Evolutionary conservation across 805 yeast species (phyloP), one percentile per base, ranked within the genome.

Genomic region (Candida michaelii): DNA sequence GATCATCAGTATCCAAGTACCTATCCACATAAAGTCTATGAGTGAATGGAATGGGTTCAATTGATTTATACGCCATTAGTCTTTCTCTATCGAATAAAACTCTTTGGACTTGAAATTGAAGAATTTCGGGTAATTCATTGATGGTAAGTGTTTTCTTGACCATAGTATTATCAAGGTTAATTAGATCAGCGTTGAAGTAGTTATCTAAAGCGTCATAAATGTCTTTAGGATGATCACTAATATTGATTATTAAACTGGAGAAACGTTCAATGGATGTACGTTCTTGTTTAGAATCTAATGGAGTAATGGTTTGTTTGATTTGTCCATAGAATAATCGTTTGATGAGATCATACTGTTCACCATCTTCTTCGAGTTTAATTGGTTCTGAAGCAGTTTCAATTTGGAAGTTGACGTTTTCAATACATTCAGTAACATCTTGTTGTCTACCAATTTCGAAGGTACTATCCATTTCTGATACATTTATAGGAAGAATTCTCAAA

Each of bases 351-450:
- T 74, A 63, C 56, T 91, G 97, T 59, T 91, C 98, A 16, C 80
- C 76, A 53, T 89, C 74, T 4, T 59, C 62, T 39, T 85, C 95
- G 36, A 83, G 56, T 1, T 62, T 60, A 12, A 71, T 71, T 0
- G 96, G 95, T 39, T 76, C 80, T 44, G 86, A 73, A 0, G 96
- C 95, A 18, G 95, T 87, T 58, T 91, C 97, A 27, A 93, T 68
- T 60, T 91, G 98, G 49, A 84, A 86, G 11, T 90, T 71, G 6
- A 93, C 97, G 60, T 93, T 93, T 42, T 90, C 95, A 55, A 91
- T 89, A 62, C 98, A 91, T 59, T 93, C 99, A 0, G 97, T 89
- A 14, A 93, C 98, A 68, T 93, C 99, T 60, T 93, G 99, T 59
- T 93, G 99, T 50, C 95, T 73, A 2, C 97, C 96, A 55, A 83